Conservation (phyloP, 2,329 filamentous ascomycete genomes). For the Ophiocordyceps camponoti-floridani region DNA sequence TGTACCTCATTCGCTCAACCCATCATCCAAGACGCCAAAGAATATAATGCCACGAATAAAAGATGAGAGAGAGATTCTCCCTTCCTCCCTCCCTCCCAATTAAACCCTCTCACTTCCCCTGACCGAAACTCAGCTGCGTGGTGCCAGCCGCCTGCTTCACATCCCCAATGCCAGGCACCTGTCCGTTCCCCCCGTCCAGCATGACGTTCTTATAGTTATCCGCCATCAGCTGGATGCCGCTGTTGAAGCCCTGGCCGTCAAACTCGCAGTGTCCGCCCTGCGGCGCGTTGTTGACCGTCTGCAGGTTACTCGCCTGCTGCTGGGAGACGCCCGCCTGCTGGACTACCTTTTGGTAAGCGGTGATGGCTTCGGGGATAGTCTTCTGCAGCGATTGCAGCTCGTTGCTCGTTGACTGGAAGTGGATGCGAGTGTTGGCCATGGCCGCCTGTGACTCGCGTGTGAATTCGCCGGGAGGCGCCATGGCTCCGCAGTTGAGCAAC, state of each 20-base stretch:
- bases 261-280: slow-evolving; percentile 40
- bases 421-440: slow-evolving; percentile 27
- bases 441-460: slow-evolving; percentile 20
- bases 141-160: slow-evolving; percentile 20
- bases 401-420: slow-evolving; percentile 35
- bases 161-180: slow-evolving; percentile 28
- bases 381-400: slow-evolving; percentile 30
- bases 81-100: no score
- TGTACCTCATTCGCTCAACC: no score
- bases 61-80: no score
- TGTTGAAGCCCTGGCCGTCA: slow-evolving; percentile 32
- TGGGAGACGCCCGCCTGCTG: slow-evolving; percentile 21
- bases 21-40: no score
- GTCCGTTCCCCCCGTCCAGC: slow-evolving; percentile 28
- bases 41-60: no score
- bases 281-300: slow-evolving; percentile 39
- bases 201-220: slow-evolving; percentile 33
- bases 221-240: slow-evolving; percentile 38
- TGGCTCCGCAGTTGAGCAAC: slow-evolving; percentile 35
- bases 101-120: not conserved
- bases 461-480: slow-evolving; percentile 33
- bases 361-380: slow-evolving; percentile 29
- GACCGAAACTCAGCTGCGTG: slow-evolving; percentile 2
- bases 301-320: slow-evolving; percentile 27
- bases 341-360: slow-evolving; percentile 31